phyloP scores from a whole-genome alignment of 148 eudicot genomes.

The Agrostemma githago region DNA sequence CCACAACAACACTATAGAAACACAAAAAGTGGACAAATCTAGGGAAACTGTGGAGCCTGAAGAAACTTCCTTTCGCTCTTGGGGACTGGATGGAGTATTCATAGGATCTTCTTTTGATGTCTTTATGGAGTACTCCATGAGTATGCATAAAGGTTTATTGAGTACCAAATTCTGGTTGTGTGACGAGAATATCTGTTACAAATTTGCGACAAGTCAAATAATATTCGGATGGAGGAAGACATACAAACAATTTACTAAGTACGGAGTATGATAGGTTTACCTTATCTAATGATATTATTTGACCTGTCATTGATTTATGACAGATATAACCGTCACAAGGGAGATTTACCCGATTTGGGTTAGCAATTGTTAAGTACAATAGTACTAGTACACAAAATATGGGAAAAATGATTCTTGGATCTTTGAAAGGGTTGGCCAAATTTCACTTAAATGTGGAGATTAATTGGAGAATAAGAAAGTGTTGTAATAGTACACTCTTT shows the following conservation, averaged over 20 bases:
- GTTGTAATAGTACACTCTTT: too few relatives aligned
- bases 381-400: not conserved
- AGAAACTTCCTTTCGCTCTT: not conserved
- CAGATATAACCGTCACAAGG: too few relatives aligned
- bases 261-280: too few relatives aligned
- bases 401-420: not conserved
- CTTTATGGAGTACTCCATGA: not conserved
- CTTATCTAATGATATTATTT: too few relatives aligned
- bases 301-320: too few relatives aligned
- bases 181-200: too few relatives aligned
- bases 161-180: not conserved
- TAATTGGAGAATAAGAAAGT: not conserved
- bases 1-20: not conserved
- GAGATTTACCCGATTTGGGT: too few relatives aligned
- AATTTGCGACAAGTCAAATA: too few relatives aligned
- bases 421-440: not conserved
- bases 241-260: too few relatives aligned
- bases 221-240: too few relatives aligned
- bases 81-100: not conserved
- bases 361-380: too few relatives aligned
- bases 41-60: not conserved
- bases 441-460: not conserved
- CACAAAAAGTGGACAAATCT: not conserved
- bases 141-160: too few relatives aligned
- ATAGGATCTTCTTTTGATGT: conserved; percentile 16